These are phyloP conservation scores for Bathelium albidoporum DNA, from an alignment of 495 filamentous ascomycete genomes.

Conservation along the genomic window DNA sequence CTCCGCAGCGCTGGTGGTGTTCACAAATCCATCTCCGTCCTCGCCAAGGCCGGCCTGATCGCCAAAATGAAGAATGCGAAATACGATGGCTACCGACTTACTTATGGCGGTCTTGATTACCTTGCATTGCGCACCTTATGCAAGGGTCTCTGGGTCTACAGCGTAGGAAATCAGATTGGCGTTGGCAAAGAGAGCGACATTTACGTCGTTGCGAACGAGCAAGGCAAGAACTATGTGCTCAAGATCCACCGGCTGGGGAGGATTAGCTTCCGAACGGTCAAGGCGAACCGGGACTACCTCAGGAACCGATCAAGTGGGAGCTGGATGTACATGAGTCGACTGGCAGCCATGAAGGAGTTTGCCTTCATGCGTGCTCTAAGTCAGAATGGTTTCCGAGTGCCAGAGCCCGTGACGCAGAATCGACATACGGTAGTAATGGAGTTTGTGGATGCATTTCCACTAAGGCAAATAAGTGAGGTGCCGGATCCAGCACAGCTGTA, in stretches of 20 bases:
- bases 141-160: constrained; percentile 67
- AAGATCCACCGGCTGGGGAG: constrained; percentile 93
- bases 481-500: constrained; percentile 73
- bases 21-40: constrained; percentile 73
- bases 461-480: constrained; percentile 72
- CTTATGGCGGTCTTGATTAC: constrained; percentile 95
- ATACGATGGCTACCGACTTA: constrained; percentile 95
- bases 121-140: constrained; percentile 83
- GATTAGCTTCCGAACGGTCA: constrained; percentile 94
- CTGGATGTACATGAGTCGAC: constrained; percentile 95
- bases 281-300: constrained; percentile 91
- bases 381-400: constrained; percentile 78
- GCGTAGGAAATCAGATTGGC: constrained; percentile 87
- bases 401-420: constrained; percentile 73
- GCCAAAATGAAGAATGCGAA: constrained; percentile 88
- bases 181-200: constrained; percentile 98
- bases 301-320: constrained; percentile 64
- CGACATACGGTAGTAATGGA: constrained; percentile 94
- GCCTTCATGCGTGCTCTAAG: constrained; percentile 81
- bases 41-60: constrained; percentile 89
- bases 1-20: constrained; percentile 75
- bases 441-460: constrained; percentile 76
- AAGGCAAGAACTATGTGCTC: constrained; percentile 55
- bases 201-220: constrained; percentile 65
- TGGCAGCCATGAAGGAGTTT: constrained; percentile 86